Percentiles rank a stretch among this genome's conserved stretches.
Conservation (phyloP, 2,329 filamentous ascomycete species). For the Cladophialophora exuberans region DNA sequence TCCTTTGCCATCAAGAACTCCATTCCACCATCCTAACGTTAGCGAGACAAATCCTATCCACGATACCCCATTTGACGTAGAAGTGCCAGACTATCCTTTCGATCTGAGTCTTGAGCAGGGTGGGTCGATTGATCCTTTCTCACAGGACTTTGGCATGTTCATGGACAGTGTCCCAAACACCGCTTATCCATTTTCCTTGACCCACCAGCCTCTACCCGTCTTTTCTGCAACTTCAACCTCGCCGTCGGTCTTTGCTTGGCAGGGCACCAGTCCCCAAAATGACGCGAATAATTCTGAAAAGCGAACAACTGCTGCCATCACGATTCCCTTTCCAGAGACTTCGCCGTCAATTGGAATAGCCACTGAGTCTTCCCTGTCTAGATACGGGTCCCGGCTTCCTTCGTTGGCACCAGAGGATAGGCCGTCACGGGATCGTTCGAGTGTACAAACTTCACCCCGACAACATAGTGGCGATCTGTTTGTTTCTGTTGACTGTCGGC, state of each 20-base stretch:
- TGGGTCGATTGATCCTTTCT: background rate
- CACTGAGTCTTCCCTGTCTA: constrained; percentile 35
- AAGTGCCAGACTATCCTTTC: background rate
- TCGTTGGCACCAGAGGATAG: constrained; percentile 42
- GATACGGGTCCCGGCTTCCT: constrained; percentile 44
- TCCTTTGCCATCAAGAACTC: no score
- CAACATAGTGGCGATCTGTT: constrained; percentile 28
- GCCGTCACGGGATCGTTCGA: constrained; percentile 12
- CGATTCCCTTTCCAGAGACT: background rate
- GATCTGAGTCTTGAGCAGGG: background rate
- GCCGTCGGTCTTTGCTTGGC: constrained; percentile 33
- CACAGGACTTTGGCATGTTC: constrained; percentile 4
- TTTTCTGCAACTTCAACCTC: constrained; percentile 42
- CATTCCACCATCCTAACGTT: no score
- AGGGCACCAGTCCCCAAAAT: background rate
- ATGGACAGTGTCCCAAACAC: constrained; percentile 11
- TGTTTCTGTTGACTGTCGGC: constrained; percentile 38
- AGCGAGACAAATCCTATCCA: no score
- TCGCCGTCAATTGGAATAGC: background rate
- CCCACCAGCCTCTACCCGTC: constrained; percentile 45
- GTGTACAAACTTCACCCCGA: background rate
- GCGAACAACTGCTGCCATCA: background rate
- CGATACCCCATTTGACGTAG: no score
- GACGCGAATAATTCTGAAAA: constrained; percentile 37
- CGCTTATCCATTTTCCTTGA: constrained; percentile 10